Conservation (phyloP, 495 filamentous ascomycete species). For the Talaromyces wortmannii region DNA sequence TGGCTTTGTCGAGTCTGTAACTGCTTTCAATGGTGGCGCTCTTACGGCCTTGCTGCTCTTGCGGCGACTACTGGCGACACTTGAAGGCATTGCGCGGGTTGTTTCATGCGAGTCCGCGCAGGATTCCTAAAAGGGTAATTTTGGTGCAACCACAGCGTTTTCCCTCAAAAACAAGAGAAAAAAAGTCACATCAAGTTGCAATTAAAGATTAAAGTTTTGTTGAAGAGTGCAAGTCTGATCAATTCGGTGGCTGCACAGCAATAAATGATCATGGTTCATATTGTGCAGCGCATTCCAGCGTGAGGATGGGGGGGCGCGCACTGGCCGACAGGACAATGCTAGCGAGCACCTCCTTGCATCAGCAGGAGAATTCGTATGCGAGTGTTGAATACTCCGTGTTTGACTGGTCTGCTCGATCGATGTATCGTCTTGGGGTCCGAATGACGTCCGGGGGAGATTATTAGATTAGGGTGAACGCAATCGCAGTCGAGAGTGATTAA, state of each 20-base stretch:
- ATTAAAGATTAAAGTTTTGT: too few relatives aligned
- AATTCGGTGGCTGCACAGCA: too few relatives aligned
- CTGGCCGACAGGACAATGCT: background rate
- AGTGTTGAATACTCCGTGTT: too few relatives aligned
- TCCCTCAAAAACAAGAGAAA: too few relatives aligned
- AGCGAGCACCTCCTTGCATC: background rate
- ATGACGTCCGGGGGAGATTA: background rate
- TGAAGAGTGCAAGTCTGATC: too few relatives aligned
- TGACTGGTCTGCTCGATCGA: too few relatives aligned
- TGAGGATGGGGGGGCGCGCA: background rate
- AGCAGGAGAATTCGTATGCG: too few relatives aligned
- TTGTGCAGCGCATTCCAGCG: background rate
- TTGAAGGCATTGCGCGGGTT: background rate
- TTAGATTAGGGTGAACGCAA: background rate
- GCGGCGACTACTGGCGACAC: background rate
- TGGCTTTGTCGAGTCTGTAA: background rate
- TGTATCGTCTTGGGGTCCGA: background rate
- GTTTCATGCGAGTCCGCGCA: background rate
- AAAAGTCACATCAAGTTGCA: too few relatives aligned
- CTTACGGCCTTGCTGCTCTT: constrained; percentile 1
- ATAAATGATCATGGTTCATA: background rate
- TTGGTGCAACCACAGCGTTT: background rate
- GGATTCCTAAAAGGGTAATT: background rate
- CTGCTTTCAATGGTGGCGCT: background rate
- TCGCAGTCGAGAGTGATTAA: background rate